These are phyloP conservation scores for Xylaria palmicola DNA, from an alignment of 495 filamentous ascomycete genomes.

Conservation along the genomic window DNA sequence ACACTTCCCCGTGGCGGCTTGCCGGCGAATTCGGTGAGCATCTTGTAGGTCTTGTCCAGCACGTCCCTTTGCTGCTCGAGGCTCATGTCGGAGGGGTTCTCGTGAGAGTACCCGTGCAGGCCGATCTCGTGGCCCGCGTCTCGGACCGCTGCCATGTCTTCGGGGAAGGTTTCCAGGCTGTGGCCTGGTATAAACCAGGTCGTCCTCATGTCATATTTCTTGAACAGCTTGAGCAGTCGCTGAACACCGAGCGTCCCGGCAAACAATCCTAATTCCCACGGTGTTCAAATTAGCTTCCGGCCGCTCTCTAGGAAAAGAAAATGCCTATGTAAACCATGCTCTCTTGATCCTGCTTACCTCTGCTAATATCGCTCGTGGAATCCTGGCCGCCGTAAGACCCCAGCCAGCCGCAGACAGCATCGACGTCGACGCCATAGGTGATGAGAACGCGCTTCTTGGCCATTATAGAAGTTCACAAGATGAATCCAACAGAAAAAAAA, in stretches of 20 bases:
- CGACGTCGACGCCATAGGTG: slow-evolving; percentile 37
- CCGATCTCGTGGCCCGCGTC: slow-evolving; percentile 80
- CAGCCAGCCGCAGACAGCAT: slow-evolving; percentile 43
- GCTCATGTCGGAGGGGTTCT: slow-evolving; percentile 72
- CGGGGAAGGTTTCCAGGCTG: slow-evolving; percentile 73
- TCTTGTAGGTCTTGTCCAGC: slow-evolving; percentile 71
- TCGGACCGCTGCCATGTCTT: slow-evolving; percentile 68
- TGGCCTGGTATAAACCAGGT: slow-evolving; percentile 86
- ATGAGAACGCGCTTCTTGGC: slow-evolving; percentile 56
- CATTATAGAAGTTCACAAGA: slow-evolving; percentile 33
- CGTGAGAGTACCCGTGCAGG: slow-evolving; percentile 72
- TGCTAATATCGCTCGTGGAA: slow-evolving; percentile 43
- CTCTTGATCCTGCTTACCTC: slow-evolving; percentile 29
- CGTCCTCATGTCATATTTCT: slow-evolving; percentile 77
- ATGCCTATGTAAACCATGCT: no score
- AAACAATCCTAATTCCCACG: slow-evolving; percentile 55
- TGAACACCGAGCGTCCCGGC: slow-evolving; percentile 71
- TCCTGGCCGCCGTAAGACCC: slow-evolving; percentile 32
- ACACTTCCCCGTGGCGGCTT: slow-evolving; percentile 72
- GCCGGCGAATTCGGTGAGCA: slow-evolving; percentile 71
- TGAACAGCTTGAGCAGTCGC: slow-evolving; percentile 71
- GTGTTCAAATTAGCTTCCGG: slow-evolving; percentile 26
- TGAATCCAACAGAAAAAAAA: neutral
- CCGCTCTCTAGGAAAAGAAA: no score
- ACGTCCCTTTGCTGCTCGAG: slow-evolving; percentile 73